phyloP scores from a whole-genome alignment of 257 asterid genomes.

The Primulina tabacum region DNA sequence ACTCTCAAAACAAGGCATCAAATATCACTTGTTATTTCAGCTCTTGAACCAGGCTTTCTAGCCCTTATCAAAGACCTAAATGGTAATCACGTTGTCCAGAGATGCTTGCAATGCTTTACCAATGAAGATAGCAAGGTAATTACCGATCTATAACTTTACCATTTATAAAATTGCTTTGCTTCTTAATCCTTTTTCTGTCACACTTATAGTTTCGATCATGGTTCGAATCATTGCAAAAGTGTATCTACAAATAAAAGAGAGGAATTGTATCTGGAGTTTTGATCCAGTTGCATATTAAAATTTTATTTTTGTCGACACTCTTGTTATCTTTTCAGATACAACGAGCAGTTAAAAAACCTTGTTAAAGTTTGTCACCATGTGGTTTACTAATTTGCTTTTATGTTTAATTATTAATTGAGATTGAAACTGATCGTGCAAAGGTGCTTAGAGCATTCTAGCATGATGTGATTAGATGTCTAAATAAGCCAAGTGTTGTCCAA shows the following conservation, averaged over 20 bases:
- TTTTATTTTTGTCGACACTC: conserved; percentile 10
- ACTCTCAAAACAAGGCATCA: conserved; percentile 71
- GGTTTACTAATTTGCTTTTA: background rate
- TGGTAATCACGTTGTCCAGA: conserved; percentile 87
- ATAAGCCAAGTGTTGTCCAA: background rate
- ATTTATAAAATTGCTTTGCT: conserved; percentile 6
- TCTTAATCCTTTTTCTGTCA: background rate
- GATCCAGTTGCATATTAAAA: conserved; percentile 13
- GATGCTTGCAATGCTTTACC: conserved; percentile 82
- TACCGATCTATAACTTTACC: background rate
- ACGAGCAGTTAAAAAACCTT: background rate
- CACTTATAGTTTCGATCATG: background rate
- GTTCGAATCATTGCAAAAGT: conserved; percentile 1
- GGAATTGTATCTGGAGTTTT: conserved; percentile 9
- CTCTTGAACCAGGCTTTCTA: conserved; percentile 89
- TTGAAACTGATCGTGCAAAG: background rate
- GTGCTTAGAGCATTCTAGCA: background rate
- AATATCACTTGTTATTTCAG: conserved; percentile 56
- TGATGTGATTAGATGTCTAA: background rate
- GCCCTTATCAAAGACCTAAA: conserved; percentile 45
- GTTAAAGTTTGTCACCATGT: background rate
- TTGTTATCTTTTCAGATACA: background rate
- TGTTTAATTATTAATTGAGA: background rate
- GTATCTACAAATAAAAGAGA: conserved; percentile 1
- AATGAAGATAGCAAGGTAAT: conserved; percentile 72